phyloP scores from a whole-genome alignment of 805 yeast species.

The Lachancea dasiensis region DNA sequence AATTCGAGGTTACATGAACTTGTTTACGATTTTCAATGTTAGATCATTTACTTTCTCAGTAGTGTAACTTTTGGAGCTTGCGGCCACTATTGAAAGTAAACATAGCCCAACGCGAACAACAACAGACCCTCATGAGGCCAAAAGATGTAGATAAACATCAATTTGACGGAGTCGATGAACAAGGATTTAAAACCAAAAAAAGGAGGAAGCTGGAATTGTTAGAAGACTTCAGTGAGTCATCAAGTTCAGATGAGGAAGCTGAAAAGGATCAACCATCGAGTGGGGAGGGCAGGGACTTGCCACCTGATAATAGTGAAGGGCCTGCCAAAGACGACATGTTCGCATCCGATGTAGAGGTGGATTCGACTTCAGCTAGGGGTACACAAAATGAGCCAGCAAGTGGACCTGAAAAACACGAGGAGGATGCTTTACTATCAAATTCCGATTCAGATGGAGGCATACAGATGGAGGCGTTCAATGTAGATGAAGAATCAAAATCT shows the following conservation, averaged over 20 bases:
- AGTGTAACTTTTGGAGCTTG: no score
- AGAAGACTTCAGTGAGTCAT: neutral
- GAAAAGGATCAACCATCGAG: neutral
- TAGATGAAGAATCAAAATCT: slow-evolving; percentile 42
- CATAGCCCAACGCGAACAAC: no score
- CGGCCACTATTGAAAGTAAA: no score
- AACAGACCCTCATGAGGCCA: no score
- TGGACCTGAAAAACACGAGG: no score
- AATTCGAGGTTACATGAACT: no score
- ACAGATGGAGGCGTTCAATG: slow-evolving; percentile 46
- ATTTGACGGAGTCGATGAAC: no score
- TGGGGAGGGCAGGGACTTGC: neutral
- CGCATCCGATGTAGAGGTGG: slow-evolving; percentile 29
- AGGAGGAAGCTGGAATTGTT: neutral
- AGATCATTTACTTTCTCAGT: no score
- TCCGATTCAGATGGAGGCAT: slow-evolving; percentile 18
- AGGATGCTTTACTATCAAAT: neutral
- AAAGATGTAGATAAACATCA: no score
- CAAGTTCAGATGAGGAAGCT: neutral
- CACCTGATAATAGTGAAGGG: no score
- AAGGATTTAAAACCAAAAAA: slow-evolving; percentile 6
- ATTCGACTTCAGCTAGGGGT: slow-evolving; percentile 33
- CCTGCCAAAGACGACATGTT: slow-evolving; percentile 40
- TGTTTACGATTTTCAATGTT: no score
- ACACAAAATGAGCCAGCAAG: slow-evolving; percentile 33